A percentile compares a stretch with the other conserved stretches of the same genome.
These are phyloP conservation scores for Bimuria novae-zelandiae DNA, from an alignment of 2,329 filamentous ascomycete species.

Conservation along the genomic window DNA sequence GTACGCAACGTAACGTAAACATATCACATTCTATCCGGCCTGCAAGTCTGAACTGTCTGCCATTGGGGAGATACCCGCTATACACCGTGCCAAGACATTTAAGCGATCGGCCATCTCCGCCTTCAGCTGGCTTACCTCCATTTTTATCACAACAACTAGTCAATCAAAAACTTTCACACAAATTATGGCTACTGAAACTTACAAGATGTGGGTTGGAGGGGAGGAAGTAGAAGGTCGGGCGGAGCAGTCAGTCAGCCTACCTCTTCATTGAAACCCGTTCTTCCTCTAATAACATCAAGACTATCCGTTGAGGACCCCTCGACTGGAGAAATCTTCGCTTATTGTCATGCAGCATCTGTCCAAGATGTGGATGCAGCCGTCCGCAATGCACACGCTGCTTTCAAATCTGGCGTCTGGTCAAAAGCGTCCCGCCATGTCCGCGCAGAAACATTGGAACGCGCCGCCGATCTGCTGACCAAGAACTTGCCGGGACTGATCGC, in stretches of 20 bases:
- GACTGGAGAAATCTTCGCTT: conserved; percentile 57
- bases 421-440: conserved; percentile 60
- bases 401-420: conserved; percentile 62
- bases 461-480: conserved; percentile 59
- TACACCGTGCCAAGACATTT: neutral
- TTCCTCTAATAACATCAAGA: conserved; percentile 39
- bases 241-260: conserved; percentile 51
- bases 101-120: conserved; percentile 6
- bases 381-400: conserved; percentile 51
- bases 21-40: no score
- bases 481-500: conserved; percentile 62
- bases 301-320: conserved; percentile 60
- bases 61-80: neutral
- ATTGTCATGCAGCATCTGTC: conserved; percentile 55
- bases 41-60: no score
- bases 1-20: no score
- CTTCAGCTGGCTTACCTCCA: neutral
- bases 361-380: conserved; percentile 52
- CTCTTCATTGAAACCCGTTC: conserved; percentile 12
- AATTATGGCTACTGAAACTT: conserved; percentile 16
- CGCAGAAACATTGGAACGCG: conserved; percentile 65
- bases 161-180: neutral
- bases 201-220: conserved; percentile 51
- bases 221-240: conserved; percentile 48
- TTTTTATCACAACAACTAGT: neutral